Conservation (phyloP, 345 rosid species). For the Pistacia vera region DNA sequence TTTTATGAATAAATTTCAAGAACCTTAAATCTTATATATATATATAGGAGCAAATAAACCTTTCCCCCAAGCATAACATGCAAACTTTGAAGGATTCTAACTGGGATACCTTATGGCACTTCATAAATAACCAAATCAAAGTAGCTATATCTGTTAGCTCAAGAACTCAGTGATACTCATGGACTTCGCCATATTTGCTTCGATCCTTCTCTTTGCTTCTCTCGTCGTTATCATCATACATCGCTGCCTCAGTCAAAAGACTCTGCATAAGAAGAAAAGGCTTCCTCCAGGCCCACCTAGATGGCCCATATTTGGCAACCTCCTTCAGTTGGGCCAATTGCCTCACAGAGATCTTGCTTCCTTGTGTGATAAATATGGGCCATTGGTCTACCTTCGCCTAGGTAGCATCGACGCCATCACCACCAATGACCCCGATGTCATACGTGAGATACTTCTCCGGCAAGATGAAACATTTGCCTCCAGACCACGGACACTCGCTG, state of each 20-base stretch:
- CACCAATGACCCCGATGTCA: slow-evolving; percentile 71
- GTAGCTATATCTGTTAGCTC: not conserved
- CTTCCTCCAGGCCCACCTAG: slow-evolving; percentile 88
- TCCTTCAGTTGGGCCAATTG: slow-evolving; percentile 69
- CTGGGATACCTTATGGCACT: not conserved
- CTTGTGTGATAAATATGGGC: slow-evolving; percentile 66
- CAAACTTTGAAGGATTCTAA: not conserved
- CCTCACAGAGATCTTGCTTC: slow-evolving; percentile 81
- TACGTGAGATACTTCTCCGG: slow-evolving; percentile 64
- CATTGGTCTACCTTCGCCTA: slow-evolving; percentile 75
- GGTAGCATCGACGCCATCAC: slow-evolving; percentile 79
- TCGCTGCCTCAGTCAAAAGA: slow-evolving; percentile 23
- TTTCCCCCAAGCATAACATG: not conserved
- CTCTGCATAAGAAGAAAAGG: slow-evolving; percentile 18
- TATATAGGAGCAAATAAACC: not conserved
- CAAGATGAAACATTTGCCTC: slow-evolving; percentile 89
- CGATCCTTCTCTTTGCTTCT: slow-evolving; percentile 16
- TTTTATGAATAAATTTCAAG: not conserved
- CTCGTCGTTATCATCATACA: slow-evolving; percentile 30
- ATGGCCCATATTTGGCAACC: slow-evolving; percentile 85
- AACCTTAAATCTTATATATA: not conserved
- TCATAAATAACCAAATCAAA: not conserved
- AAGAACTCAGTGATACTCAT: slow-evolving; percentile 5
- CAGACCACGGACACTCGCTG: slow-evolving; percentile 77
- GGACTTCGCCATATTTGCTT: slow-evolving; percentile 23